Evolutionary conservation across 202 grass and related monocot species (phyloP).

Genomic region (Musa balbisiana): DNA sequence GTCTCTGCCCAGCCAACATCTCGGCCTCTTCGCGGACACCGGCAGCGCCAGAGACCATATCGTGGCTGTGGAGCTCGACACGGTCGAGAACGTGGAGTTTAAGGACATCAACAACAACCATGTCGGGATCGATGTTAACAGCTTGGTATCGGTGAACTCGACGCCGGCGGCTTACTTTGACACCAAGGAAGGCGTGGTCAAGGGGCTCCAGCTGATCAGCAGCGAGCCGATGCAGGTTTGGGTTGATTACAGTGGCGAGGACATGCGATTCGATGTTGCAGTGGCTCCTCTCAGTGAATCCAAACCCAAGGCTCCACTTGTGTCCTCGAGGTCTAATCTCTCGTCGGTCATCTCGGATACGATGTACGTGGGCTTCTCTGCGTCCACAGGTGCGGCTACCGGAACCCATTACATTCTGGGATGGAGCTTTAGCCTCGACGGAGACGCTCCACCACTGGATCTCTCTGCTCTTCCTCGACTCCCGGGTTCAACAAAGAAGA

Average conservation of each 20-base stretch:
- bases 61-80: constrained; percentile 9
- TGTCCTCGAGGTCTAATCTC: not conserved
- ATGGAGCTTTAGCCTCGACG: constrained; percentile 6
- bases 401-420: constrained; percentile 8
- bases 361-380: constrained; percentile 7
- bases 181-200: not conserved
- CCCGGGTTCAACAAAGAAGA: not conserved
- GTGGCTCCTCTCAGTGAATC: not conserved
- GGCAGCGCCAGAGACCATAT: not conserved
- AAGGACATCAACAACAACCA: constrained; percentile 2
- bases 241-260: not conserved
- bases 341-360: not conserved
- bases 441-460: not conserved
- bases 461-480: not conserved
- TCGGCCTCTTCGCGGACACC: not conserved
- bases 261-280: not conserved
- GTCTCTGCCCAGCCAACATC: not conserved
- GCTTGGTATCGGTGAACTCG: not conserved
- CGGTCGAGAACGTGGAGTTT: not conserved
- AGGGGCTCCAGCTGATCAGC: not conserved
- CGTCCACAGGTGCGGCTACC: not conserved
- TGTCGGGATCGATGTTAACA: constrained; percentile 2
- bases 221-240: constrained; percentile 1
- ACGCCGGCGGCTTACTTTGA: not conserved
- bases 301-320: not conserved